phyloP scores from a whole-genome alignment of 202 grass and related monocot genomes.

The Thinopyrum obtusiflorum region DNA sequence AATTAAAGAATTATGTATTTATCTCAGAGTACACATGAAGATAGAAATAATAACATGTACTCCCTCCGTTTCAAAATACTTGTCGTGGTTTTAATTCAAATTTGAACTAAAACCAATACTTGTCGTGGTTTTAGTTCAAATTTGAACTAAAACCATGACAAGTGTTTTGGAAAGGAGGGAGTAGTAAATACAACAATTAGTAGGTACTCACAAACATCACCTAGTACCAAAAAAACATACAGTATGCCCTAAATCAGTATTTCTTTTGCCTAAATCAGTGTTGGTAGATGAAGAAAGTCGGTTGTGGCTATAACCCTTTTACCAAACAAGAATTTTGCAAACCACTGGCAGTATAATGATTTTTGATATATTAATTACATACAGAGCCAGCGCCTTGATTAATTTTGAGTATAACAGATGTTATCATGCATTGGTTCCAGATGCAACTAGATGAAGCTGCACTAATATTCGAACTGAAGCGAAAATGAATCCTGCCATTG shows the following conservation, averaged over 20 bases:
- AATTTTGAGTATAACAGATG: not conserved
- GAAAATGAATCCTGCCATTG: not conserved
- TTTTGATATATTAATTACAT: not conserved
- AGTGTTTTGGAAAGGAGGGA: too few relatives aligned
- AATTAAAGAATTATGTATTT: not conserved
- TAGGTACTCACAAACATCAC: not conserved
- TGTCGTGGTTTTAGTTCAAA: too few relatives aligned
- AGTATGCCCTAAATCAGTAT: not conserved
- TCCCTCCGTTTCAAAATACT: too few relatives aligned
- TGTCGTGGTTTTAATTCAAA: too few relatives aligned
- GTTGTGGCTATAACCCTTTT: not conserved
- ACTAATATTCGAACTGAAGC: not conserved
- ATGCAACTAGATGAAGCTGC: not conserved
- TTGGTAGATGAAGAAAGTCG: not conserved
- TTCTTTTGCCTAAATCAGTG: not conserved
- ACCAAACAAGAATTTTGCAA: not conserved
- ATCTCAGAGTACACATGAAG: not conserved
- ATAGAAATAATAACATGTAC: not conserved
- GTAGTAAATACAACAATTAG: not conserved
- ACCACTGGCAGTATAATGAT: constrained; percentile 1
- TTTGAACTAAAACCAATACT: too few relatives aligned
- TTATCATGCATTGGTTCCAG: not conserved
- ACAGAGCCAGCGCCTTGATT: not conserved
- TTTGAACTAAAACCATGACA: too few relatives aligned
- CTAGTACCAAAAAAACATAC: not conserved